Evolutionary conservation across 441 rosid genomes (phyloP), one percentile per base, ranked within the genome.

Genomic region (Populus trichocarpa): DNA sequence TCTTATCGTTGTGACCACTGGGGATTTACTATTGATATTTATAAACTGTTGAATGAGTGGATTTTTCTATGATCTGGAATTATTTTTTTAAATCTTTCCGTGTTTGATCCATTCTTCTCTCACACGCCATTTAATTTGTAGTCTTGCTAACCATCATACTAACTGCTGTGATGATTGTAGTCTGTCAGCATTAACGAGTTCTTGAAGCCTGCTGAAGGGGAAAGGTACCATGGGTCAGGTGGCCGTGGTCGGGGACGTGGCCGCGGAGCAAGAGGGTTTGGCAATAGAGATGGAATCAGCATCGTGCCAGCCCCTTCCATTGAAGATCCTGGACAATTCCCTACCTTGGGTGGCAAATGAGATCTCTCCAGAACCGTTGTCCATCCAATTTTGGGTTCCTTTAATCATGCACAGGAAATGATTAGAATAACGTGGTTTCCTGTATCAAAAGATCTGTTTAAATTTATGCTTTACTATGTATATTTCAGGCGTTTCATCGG

Each of bases 201-300:
- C 83, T 86, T 93, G 87, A 95, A 91, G 90, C 98, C 97, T 77
- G 91, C 90, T 70, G 92, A 91, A 67, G 98, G 97, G 26, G 95
- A 88, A 81, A 90, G 79, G 25, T 81, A 73, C 85, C 79, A 80
- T 6, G 72, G 75, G 78, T 83, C 86, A 5, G 84, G 93, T 30
- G 89, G 96, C 6, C 89, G 94, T 68, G 94, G 93, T 0, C 78
- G 96, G 32, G 93, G 97, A 11, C 88, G 91, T 61, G 91, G 91
- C 53, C 94, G 90, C 7, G 91, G 91, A 16, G 42, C 88, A 16
- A 86, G 91, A 78, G 96, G 92, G 40, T 82, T 28, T 25, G 88
- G 71, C 50, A 74, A 84, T 33, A 88, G 89, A 71, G 82, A 83
- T 78, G 23, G 38, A n/a, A 28, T 20, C 75, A 72, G 87, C 75